These are phyloP conservation scores for Neurospora crassa DNA, from an alignment of 2,329 filamentous ascomycete genomes.

Conservation along the genomic window DNA sequence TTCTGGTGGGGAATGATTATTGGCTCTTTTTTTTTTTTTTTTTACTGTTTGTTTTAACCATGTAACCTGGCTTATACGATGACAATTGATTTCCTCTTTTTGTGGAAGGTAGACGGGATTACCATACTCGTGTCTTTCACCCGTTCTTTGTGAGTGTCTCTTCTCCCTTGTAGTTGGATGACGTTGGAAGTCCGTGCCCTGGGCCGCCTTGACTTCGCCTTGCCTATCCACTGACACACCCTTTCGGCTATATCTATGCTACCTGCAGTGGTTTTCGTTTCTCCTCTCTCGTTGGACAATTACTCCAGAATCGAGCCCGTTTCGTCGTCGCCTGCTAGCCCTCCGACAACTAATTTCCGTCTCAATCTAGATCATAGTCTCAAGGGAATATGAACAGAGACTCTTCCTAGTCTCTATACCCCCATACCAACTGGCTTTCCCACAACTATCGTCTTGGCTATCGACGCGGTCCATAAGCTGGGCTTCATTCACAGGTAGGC, in stretches of 20 bases:
- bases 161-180: neutral
- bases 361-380: neutral
- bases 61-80: neutral
- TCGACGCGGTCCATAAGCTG: constrained; percentile 94
- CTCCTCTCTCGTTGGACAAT: too few relatives aligned
- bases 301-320: too few relatives aligned
- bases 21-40: neutral
- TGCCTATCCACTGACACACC: too few relatives aligned
- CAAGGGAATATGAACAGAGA: neutral
- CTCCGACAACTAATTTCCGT: neutral
- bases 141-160: too few relatives aligned
- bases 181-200: neutral
- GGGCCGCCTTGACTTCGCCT: too few relatives aligned
- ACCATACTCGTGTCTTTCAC: neutral
- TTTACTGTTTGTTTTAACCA: neutral
- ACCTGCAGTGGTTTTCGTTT: too few relatives aligned
- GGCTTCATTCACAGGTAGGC: constrained; percentile 95
- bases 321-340: too few relatives aligned
- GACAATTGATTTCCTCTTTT: neutral
- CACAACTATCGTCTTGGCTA: constrained; percentile 60
- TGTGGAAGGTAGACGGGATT: neutral
- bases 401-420: neutral
- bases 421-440: neutral
- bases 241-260: too few relatives aligned
- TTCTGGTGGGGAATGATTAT: neutral